Evolutionary conservation across 768 basidiomycete genomes (phyloP).

Genomic region (Psilocybe subaeruginosa): DNA sequence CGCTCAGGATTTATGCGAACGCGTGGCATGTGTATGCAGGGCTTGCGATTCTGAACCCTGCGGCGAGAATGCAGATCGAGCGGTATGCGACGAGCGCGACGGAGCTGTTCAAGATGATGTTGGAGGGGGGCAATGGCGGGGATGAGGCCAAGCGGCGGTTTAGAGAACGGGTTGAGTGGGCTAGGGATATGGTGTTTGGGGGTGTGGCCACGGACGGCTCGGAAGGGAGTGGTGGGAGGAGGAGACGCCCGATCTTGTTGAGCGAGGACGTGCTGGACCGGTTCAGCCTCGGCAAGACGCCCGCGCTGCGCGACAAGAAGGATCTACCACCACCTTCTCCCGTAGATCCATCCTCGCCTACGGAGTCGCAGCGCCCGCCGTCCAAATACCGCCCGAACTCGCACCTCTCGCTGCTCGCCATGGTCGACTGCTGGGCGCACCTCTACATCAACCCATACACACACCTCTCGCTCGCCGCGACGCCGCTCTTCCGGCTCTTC

Average conservation of each 20-base stretch:
- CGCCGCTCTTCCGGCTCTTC: constrained; percentile 95
- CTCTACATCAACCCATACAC: constrained; percentile 87
- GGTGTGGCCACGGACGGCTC: constrained; percentile 21
- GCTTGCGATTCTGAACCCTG: constrained; percentile 96
- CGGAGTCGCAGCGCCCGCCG: constrained; percentile 38
- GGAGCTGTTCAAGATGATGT: constrained; percentile 96
- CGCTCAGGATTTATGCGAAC: constrained; percentile 94
- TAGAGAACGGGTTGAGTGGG: constrained; percentile 72
- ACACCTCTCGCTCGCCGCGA: constrained; percentile 92
- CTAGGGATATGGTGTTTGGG: constrained; percentile 78
- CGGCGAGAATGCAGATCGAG: constrained; percentile 85
- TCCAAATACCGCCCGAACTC: constrained; percentile 68
- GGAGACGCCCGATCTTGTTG: constrained; percentile 70
- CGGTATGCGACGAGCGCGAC: constrained; percentile 86
- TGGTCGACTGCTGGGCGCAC: constrained; percentile 98
- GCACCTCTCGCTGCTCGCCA: constrained; percentile 91
- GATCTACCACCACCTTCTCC: constrained; percentile 13
- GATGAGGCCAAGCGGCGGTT: constrained; percentile 50
- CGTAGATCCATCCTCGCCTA: constrained; percentile 6
- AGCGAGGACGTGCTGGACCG: constrained; percentile 85
- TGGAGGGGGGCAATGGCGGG: constrained; percentile 52
- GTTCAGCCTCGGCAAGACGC: constrained; percentile 73
- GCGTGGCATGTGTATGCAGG: constrained; percentile 99
- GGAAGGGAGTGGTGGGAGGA: constrained; percentile 18
- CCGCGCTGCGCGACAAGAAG: too few species aligned